Evolutionary conservation across 495 filamentous ascomycete genomes (phyloP).

Genomic region (Penicillium macrosclerotiorum): DNA sequence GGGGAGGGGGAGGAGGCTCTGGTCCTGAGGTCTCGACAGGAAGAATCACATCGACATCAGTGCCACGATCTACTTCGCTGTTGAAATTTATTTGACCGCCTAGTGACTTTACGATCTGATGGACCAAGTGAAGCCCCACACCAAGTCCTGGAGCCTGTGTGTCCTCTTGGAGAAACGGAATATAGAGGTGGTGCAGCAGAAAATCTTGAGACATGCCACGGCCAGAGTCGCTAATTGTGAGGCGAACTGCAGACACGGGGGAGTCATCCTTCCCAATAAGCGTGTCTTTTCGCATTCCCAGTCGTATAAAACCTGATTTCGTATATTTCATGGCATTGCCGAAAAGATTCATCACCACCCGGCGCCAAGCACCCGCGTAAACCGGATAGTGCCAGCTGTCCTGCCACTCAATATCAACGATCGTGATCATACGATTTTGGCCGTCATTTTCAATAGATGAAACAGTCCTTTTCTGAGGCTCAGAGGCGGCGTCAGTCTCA

Average conservation of each 20-base stretch:
- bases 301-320: constrained; percentile 36
- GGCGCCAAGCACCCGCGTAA: constrained; percentile 60
- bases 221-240: constrained; percentile 64
- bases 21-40: constrained; percentile 13
- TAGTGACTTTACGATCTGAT: constrained; percentile 60
- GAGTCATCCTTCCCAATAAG: constrained; percentile 16
- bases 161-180: constrained; percentile 72
- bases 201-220: constrained; percentile 68
- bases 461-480: neutral
- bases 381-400: constrained; percentile 53
- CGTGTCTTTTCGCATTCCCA: constrained; percentile 11
- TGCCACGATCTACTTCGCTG: constrained; percentile 56
- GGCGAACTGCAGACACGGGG: constrained; percentile 24
- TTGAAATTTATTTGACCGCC: constrained; percentile 58
- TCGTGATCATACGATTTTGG: constrained; percentile 37
- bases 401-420: constrained; percentile 52
- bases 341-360: constrained; percentile 70
- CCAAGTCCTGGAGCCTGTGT: constrained; percentile 64
- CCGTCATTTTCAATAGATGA: neutral
- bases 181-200: constrained; percentile 63
- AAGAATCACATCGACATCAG: constrained; percentile 51
- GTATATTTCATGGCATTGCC: constrained; percentile 76
- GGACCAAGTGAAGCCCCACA: constrained; percentile 66
- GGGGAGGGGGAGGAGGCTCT: constrained; percentile 2
- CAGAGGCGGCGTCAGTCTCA: neutral